Percentiles rank a stretch among this genome's conserved stretches.
Conservation (phyloP, 129 eudicot species). For the Artemisia tridentata region DNA sequence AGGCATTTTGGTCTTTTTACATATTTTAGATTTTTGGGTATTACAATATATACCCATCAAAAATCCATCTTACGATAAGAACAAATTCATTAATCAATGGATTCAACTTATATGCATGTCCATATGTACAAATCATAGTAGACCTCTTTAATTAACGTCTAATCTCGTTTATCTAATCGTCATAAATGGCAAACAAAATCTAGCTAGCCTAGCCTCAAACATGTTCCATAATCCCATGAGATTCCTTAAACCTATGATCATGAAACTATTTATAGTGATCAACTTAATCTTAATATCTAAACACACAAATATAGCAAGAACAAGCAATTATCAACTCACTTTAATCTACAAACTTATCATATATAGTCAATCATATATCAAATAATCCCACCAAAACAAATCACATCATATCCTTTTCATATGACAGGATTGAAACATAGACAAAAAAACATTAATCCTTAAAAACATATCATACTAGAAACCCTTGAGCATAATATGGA, state of each 20-base stretch:
- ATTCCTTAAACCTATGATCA: conserved; percentile 23
- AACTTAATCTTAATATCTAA: neutral
- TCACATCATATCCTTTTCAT: neutral
- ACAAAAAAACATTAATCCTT: neutral
- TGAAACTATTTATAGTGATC: conserved; percentile 8
- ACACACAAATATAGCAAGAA: conserved; percentile 8
- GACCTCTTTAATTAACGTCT: too few relatives aligned
- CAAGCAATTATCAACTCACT: conserved; percentile 13
- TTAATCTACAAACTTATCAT: conserved; percentile 19
- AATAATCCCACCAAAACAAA: conserved; percentile 15
- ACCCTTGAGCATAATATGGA: conserved; percentile 35
- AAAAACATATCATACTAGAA: conserved; percentile 24
- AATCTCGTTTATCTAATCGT: neutral
- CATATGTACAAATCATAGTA: too few relatives aligned
- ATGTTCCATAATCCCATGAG: conserved; percentile 5
- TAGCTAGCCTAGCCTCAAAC: neutral
- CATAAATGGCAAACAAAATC: neutral
- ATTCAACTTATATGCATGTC: too few relatives aligned
- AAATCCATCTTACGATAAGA: neutral
- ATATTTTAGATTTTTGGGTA: too few relatives aligned
- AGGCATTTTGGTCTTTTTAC: too few relatives aligned
- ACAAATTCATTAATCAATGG: too few relatives aligned
- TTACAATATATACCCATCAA: too few relatives aligned
- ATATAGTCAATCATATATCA: conserved; percentile 25
- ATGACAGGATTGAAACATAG: conserved; percentile 5